phyloP scores from a whole-genome alignment of 78 protist genomes.

The Polysphondylium violaceum region DNA sequence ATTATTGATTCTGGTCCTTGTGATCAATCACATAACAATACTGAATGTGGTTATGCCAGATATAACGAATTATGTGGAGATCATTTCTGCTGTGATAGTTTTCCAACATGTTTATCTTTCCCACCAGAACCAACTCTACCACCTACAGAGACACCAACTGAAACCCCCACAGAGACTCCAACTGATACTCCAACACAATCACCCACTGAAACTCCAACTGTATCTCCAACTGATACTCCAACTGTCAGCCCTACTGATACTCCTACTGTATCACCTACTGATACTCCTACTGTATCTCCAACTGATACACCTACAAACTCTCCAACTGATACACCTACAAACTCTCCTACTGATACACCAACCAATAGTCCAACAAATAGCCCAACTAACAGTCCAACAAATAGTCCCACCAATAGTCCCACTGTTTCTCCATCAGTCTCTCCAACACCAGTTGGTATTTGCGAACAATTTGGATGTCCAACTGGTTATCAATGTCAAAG shows the following conservation, averaged over 20 bases:
- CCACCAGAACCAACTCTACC: neutral
- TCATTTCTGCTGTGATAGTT: neutral
- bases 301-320: neutral
- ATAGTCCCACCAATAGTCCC: constrained; percentile 7
- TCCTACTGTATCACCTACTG: constrained; percentile 1
- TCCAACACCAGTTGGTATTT: neutral
- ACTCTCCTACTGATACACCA: constrained; percentile 4
- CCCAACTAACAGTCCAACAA: constrained; percentile 4
- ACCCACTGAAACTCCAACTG: neutral
- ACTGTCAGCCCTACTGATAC: constrained; percentile 1
- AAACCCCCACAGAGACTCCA: constrained; percentile 6
- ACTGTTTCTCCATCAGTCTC: neutral
- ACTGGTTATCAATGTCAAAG: neutral
- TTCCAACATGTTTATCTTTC: neutral
- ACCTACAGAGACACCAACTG: constrained; percentile 10
- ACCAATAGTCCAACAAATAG: neutral
- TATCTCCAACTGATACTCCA: constrained; percentile 4
- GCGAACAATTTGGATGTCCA: neutral
- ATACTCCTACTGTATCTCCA: neutral
- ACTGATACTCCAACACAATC: constrained; percentile 3
- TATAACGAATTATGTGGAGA: neutral
- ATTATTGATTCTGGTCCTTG: neutral
- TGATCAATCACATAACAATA: too few species aligned
- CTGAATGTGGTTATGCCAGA: neutral
- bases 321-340: constrained; percentile 3